Conservation (phyloP, 345 rosid species). For the Camelina sativa region DNA sequence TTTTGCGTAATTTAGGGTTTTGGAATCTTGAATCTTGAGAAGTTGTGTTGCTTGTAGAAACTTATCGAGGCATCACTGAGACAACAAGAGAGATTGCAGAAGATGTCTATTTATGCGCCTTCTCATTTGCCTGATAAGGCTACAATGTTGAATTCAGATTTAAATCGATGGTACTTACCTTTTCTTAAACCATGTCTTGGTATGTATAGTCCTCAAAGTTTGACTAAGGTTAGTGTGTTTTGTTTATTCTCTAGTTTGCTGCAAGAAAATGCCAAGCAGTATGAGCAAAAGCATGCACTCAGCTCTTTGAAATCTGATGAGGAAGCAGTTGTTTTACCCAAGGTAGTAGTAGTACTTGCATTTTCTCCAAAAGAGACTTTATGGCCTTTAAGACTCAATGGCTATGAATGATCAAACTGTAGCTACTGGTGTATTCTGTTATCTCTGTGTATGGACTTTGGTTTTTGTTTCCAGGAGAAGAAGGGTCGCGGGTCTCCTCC, state of each 20-base stretch:
- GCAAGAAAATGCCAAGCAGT: constrained; percentile 50
- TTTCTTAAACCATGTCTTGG: not conserved
- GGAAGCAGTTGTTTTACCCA: constrained; percentile 59
- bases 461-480: constrained; percentile 65
- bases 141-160: constrained; percentile 50
- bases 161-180: constrained; percentile 50
- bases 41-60: constrained; percentile 51
- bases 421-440: not conserved
- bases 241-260: constrained; percentile 51
- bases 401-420: not conserved
- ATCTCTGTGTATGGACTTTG: not conserved
- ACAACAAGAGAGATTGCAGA: constrained; percentile 82
- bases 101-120: constrained; percentile 60
- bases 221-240: constrained; percentile 3
- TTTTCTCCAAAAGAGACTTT: not conserved
- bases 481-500: constrained; percentile 77
- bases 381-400: not conserved
- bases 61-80: constrained; percentile 66
- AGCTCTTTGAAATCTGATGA: constrained; percentile 51
- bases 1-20: constrained; percentile 1
- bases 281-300: constrained; percentile 30
- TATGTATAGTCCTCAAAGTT: not conserved
- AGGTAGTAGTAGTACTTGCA: constrained; percentile 49
- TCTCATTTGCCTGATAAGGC: constrained; percentile 54
- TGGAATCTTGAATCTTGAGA: not conserved